Conservation (phyloP, 352 stramenopile genomes). For the Aphanomyces stellatus region DNA sequence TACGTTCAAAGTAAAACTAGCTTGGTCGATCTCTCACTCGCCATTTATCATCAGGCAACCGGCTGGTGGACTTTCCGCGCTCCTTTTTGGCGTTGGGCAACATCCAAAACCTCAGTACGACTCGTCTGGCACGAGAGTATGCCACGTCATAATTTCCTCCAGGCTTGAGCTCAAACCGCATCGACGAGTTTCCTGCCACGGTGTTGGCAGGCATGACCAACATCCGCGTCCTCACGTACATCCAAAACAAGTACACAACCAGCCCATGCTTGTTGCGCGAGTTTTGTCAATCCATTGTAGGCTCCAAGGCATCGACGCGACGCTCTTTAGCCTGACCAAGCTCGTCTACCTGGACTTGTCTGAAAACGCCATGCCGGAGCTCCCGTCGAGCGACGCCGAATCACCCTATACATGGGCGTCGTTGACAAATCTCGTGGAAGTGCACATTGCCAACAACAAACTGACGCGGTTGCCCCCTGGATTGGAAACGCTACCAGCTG, state of each 20-base stretch:
- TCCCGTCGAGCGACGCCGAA: neutral
- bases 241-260: conserved; percentile 1
- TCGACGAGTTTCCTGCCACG: neutral
- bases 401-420: neutral
- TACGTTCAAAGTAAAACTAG: neutral
- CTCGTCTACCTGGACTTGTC: conserved; percentile 14
- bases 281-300: too few species aligned
- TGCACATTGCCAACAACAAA: conserved; percentile 10
- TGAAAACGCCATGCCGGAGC: neutral
- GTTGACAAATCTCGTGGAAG: neutral
- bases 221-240: conserved; percentile 11
- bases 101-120: neutral
- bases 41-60: neutral
- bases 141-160: neutral
- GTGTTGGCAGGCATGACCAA: neutral
- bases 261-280: too few species aligned
- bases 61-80: neutral
- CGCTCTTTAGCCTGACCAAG: neutral
- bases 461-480: neutral
- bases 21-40: neutral
- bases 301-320: neutral
- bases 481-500: neutral
- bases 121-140: too few species aligned
- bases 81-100: neutral
- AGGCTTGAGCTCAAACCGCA: conserved; percentile 13